Base-by-base conservation (phyloP, 2,329 filamentous ascomycete species). In the Hypomyces perniciosus region DNA sequence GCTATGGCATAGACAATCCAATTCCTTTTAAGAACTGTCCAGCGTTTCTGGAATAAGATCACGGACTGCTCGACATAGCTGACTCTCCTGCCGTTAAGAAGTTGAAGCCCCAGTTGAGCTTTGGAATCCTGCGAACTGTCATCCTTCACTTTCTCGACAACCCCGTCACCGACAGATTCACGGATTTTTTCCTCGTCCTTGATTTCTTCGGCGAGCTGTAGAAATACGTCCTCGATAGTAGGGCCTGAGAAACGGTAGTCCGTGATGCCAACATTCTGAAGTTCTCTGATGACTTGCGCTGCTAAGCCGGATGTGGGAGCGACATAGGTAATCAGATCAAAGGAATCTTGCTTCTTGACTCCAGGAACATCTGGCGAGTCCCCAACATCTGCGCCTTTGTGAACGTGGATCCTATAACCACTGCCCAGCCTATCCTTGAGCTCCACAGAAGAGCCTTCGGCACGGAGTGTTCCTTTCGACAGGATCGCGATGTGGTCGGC, bases 201-300 rank as follows among this genome's bases (percentile, higher is more conserved):
- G 53, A 90, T 79, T 65, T 96, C 90, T 61, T 92, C 88, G 0
- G 90, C 89, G 37, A 96, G 76, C 57, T 88, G 85, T 27, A 96
- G 71, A 67, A 96, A 96, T 0, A 96, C 90, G 58, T 96, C 90
- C 65, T 96, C 92, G 38, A 96, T 90, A 0, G 89, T 95, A 1
- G 91, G 92, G 0, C 90, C 90, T 12, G 86, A 87, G 57, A 96
- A 87, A 52, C 90, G 84, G 65, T 95, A 96, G 52, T 95, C 86
- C 12, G 76, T 75, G 38, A 95, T 77, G 0, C 82, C 81, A 1
- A 76, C 72, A 1, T 74, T 68, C 63, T 95, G 86, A 1, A 96
- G 74, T 8, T 76, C 68, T 44, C 78, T 76, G 55, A 95, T 86
- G 42, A 92, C 85, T 4, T 77, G 69, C 0, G 88, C 86, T 0